Evolutionary conservation across 2,329 filamentous ascomycete genomes (phyloP), one percentile per base, ranked within the genome.

Genomic region (Rugonectria rugulosa): DNA sequence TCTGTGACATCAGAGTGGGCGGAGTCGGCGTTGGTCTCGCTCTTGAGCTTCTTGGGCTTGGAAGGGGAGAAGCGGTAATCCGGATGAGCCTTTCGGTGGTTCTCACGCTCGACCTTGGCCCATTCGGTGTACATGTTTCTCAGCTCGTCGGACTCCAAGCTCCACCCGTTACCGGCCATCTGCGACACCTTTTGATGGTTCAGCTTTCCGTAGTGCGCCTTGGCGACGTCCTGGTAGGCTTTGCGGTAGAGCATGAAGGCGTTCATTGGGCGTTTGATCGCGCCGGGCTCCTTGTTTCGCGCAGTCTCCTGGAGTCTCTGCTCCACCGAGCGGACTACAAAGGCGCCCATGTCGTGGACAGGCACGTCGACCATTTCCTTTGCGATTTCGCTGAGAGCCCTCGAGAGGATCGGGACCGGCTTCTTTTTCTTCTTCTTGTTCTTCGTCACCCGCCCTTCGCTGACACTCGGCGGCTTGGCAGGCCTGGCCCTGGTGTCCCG

Each of bases 181-280:
- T 40, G 88, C 86, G 94, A 98, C 21, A 98, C 90, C 29, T 95
- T 80, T 72, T 99, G 94, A 72, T 99, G 94, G 75, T 98, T 97
- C 73, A 95, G 94, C 67, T 95, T 87, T 12, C 85, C 79, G 65
- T 90, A 91, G 80, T 88, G 91, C 46, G 85, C 81, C 74, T 97
- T 97, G 56, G 91, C 91, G 26, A 92, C 83, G 59, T 95, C 90
- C 57, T 96, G 91, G 70, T 91, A 97, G 6, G 92, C 91, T 63
- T 95, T 97, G 36, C 95, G 89, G 73, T 99, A 99, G 45, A 99
- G 80, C 89, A 99, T 97, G 78, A 98, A 99, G 1, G 91, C 94
- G 73, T 99, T 99, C 89, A 97, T 96, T 3, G 95, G 93, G 24
- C 95, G 84, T 67, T 94, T 92, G 64, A 98, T 84, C 71, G 93